Evolutionary conservation across 2,329 filamentous ascomycete species (phyloP), one percentile per base, ranked within the genome.

Genomic region (Fusarium penzigii): DNA sequence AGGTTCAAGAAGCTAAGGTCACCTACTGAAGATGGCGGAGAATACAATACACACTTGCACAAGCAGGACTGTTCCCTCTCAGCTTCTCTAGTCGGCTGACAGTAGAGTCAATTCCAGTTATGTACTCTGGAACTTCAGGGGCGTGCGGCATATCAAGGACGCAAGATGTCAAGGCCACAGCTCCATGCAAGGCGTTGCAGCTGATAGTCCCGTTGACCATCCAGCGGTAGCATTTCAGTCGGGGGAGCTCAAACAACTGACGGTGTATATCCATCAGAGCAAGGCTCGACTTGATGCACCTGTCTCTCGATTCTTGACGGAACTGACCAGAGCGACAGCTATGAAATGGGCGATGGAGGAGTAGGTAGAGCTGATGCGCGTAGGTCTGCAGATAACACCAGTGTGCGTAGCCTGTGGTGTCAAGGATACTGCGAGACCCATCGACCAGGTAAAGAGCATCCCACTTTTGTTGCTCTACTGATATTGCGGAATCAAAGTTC

Each of bases 321-420:
- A 51, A 60, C 3, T 47, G 45, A 3, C n/a, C 41, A 14, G 49
- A 49, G 17, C 39, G 40, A 4, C 47, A 51, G 14, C 46, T 25
- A 5, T 55, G 46, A 10, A 56, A 60, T 12, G 57, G 57, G 0
- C 56, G 52, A 42, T 61, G 54, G 2, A 61, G 41, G 9, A 61
- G 52, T 11, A 61, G 49, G 29, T 61, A 59, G 1, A 61, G 52
- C 39, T 61, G 58, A 12, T 61, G 56, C 1, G 58, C 58, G 25
- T 55, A 59, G 2, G 50, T 53, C 41, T 61, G 54, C 2, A 61
- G 25, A 6, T 57, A 39, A 29, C 56, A 56, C 58, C 56, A 59
- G 32, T 59, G 47, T 5, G 56, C 56, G 32, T 61, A 61, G 17
- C 56, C 44, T 5, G 53, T 32, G 3, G 48, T 55, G 29, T 61